Percentiles rank a stretch among this genome's conserved stretches.
Evolutionary conservation across 1,284 basidiomycete genomes (phyloP).

Genomic region (Takashimella tepidaria): DNA sequence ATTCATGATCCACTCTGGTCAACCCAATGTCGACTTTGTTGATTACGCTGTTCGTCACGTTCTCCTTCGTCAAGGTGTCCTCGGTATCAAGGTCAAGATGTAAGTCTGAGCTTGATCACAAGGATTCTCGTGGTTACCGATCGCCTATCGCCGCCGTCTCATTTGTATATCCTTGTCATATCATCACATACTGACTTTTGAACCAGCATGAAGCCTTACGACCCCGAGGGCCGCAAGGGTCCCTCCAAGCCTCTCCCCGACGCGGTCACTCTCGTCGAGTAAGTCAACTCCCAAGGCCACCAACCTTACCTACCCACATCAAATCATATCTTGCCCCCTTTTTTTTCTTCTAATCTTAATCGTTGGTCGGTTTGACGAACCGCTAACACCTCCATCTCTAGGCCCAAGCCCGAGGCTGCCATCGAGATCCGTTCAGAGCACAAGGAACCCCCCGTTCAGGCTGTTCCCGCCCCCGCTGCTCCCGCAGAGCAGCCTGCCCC

Average conservation of each 20-base stretch:
- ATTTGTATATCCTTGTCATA: not conserved
- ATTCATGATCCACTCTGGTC: slow-evolving; percentile 99
- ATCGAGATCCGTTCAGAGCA: slow-evolving; percentile 50
- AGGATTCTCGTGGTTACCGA: not conserved
- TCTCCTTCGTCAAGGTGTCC: slow-evolving; percentile 96
- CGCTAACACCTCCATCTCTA: slow-evolving; percentile 17
- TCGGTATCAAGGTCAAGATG: slow-evolving; percentile 99
- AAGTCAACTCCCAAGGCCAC: slow-evolving; percentile 29
- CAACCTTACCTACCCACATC: slow-evolving; percentile 39
- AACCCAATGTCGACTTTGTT: slow-evolving; percentile 93
- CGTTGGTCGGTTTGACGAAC: too few species aligned
- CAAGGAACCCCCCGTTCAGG: slow-evolving; percentile 40
- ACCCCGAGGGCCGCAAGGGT: slow-evolving; percentile 82
- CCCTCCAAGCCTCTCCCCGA: slow-evolving; percentile 95
- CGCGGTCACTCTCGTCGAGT: slow-evolving; percentile 82
- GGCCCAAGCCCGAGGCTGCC: slow-evolving; percentile 55
- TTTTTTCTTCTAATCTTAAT: not conserved
- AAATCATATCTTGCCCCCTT: not conserved
- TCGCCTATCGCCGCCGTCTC: not conserved
- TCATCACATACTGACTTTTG: slow-evolving; percentile 5
- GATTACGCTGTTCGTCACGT: slow-evolving; percentile 99
- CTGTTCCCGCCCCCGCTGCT: slow-evolving; percentile 21
- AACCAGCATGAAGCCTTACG: slow-evolving; percentile 90
- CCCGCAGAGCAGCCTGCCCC: slow-evolving; percentile 11
- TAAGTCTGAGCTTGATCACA: slow-evolving; percentile 49